A percentile compares a stretch with the other conserved stretches of the same genome.
Conservation (phyloP, 1,284 basidiomycete genomes). For the Microstroma glucosiphilum region DNA sequence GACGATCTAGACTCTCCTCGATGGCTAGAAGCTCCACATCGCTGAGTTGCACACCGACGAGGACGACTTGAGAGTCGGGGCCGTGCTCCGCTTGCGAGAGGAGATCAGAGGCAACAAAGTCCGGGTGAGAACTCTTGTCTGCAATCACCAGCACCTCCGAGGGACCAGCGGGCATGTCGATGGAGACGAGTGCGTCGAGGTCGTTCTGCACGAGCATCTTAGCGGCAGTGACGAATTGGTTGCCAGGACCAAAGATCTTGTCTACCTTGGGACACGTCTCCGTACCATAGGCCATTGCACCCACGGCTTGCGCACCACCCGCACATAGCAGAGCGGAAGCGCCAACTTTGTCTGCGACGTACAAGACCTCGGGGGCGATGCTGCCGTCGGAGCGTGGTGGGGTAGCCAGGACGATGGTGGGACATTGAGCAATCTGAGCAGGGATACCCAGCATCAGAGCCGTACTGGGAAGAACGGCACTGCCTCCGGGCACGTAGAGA, state of each 20-base stretch:
- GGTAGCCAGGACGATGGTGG: constrained; percentile 85
- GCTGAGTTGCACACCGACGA: constrained; percentile 71
- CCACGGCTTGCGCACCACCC: constrained; percentile 95
- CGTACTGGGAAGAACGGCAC: constrained; percentile 90
- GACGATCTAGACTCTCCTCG: constrained; percentile 76
- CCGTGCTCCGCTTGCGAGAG: constrained; percentile 95
- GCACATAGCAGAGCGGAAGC: constrained; percentile 52
- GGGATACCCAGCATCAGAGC: constrained; percentile 97
- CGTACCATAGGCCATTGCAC: constrained; percentile 94
- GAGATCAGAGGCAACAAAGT: constrained; percentile 91
- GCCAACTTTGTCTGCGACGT: constrained; percentile 43
- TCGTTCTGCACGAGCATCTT: constrained; percentile 99
- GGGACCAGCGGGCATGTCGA: constrained; percentile 98
- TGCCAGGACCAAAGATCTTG: constrained; percentile 95
- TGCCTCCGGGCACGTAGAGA: constrained; percentile 94
- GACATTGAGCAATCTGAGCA: constrained; percentile 93
- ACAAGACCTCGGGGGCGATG: constrained; percentile 48
- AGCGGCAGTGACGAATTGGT: constrained; percentile 98
- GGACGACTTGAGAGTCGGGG: constrained; percentile 92
- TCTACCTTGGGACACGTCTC: constrained; percentile 95
- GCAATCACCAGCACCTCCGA: constrained; percentile 64
- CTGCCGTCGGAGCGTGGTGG: constrained; percentile 64
- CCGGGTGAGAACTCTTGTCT: constrained; percentile 74
- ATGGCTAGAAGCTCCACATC: constrained; percentile 64
- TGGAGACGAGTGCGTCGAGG: constrained; percentile 89